These are phyloP conservation scores for Cercophora scortea DNA, from an alignment of 495 filamentous ascomycete species.

Conservation along the genomic window DNA sequence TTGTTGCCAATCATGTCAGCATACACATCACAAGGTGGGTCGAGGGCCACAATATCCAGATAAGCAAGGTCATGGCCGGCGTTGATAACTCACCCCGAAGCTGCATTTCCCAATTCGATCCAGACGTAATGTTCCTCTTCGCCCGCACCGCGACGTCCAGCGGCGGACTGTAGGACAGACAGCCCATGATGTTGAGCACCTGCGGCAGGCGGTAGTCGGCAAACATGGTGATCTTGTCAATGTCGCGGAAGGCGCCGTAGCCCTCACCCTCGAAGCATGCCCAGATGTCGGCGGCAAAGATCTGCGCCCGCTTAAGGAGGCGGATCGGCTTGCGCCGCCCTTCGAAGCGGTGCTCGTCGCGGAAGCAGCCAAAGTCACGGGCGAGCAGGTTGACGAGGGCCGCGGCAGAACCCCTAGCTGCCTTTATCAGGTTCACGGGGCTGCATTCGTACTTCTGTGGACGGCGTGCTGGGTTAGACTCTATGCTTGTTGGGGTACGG, in stretches of 20 bases:
- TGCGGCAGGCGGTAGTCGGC: conserved; percentile 96
- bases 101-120: conserved; percentile 79
- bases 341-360: conserved; percentile 69
- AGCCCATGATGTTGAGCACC: conserved; percentile 78
- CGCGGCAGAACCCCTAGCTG: conserved; percentile 72
- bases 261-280: conserved; percentile 78
- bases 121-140: conserved; percentile 56
- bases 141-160: conserved; percentile 60
- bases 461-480: conserved; percentile 15
- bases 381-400: conserved; percentile 75
- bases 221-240: conserved; percentile 96
- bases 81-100: conserved; percentile 52
- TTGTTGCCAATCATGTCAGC: not conserved
- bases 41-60: not conserved
- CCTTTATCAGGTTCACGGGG: conserved; percentile 65
- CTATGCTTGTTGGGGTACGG: conserved; percentile 4
- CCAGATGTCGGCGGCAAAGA: conserved; percentile 91
- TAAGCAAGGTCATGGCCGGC: no score
- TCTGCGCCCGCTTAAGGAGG: conserved; percentile 89
- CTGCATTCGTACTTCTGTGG: conserved; percentile 67
- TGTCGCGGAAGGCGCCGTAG: conserved; percentile 82
- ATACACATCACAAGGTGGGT: not conserved
- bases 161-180: conserved; percentile 73
- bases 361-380: conserved; percentile 75
- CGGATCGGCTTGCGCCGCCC: conserved; percentile 59